Evolutionary conservation across 2,329 filamentous ascomycete genomes (phyloP).

Genomic region (Celoporthe dispersa): DNA sequence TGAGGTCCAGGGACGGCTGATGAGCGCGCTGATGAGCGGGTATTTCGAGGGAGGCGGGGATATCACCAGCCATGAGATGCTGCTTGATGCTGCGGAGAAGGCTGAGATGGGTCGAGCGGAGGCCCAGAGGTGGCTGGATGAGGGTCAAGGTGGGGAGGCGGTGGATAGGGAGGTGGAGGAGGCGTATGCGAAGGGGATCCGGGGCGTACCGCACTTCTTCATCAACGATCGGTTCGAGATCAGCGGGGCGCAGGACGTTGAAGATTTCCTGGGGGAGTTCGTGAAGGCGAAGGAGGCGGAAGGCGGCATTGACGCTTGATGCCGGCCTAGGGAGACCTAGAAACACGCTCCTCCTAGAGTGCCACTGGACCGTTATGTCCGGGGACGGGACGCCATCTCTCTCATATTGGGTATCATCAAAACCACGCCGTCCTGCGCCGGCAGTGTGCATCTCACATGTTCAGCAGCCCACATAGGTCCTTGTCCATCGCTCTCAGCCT

Average conservation of each 20-base stretch:
- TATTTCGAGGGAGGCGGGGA: conserved; percentile 70
- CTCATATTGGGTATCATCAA: conserved; percentile 26
- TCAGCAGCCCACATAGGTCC: conserved; percentile 58
- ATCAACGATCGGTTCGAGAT: conserved; percentile 71
- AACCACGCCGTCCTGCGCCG: conserved; percentile 13
- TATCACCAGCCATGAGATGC: conserved; percentile 60
- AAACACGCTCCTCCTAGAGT: neutral
- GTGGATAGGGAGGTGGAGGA: conserved; percentile 61
- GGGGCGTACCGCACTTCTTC: conserved; percentile 76
- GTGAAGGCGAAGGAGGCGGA: conserved; percentile 49
- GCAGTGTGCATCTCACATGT: conserved; percentile 50
- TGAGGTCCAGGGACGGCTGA: conserved; percentile 59
- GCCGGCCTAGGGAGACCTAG: neutral
- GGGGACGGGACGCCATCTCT: neutral
- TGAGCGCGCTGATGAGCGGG: conserved; percentile 65
- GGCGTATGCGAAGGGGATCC: conserved; percentile 57
- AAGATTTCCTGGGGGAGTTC: conserved; percentile 69
- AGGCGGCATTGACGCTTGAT: neutral
- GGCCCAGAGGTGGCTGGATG: conserved; percentile 57
- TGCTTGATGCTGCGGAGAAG: conserved; percentile 56
- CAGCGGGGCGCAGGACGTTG: conserved; percentile 72
- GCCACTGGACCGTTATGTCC: neutral
- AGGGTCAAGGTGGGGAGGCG: conserved; percentile 58
- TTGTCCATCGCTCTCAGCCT: conserved; percentile 59
- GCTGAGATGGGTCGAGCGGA: conserved; percentile 59